These are phyloP conservation scores for Nematocida ironsii DNA, from an alignment of 371 early-diverging fungal genomes.

Conservation along the genomic window DNA sequence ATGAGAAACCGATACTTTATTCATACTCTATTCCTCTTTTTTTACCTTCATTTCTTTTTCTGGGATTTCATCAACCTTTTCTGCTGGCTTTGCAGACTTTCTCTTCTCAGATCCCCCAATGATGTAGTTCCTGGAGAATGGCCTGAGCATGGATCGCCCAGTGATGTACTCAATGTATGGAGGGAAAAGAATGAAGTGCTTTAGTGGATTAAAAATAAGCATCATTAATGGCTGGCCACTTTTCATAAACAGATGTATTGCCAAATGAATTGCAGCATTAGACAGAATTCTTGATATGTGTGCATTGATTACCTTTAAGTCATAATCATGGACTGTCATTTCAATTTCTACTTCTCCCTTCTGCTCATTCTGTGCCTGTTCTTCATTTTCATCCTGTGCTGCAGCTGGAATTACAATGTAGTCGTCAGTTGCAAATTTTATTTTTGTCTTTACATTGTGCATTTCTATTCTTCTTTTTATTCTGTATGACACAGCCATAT, in stretches of 20 bases:
- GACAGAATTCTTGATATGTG: conserved; percentile 47
- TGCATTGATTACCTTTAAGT: conserved; percentile 62
- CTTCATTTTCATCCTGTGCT: not conserved
- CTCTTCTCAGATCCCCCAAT: conserved; percentile 62
- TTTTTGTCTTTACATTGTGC: conserved; percentile 62
- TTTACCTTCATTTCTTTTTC: conserved; percentile 43
- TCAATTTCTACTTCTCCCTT: conserved; percentile 65
- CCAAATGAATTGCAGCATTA: conserved; percentile 56
- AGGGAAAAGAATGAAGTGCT: conserved; percentile 66
- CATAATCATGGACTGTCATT: conserved; percentile 68
- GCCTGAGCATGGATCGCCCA: conserved; percentile 64
- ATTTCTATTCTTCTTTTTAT: conserved; percentile 60
- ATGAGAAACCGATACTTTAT: conserved; percentile 3
- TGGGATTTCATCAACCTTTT: conserved; percentile 6
- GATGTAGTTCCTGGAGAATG: conserved; percentile 69
- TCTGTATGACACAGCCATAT: conserved; percentile 54
- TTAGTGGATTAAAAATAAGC: conserved; percentile 61
- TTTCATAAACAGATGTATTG: conserved; percentile 63
- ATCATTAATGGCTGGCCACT: conserved; percentile 65
- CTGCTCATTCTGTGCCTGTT: conserved; percentile 45
- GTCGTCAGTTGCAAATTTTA: conserved; percentile 59
- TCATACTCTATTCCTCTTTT: conserved; percentile 50
- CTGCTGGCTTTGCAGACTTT: conserved; percentile 57
- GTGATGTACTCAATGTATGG: conserved; percentile 67
- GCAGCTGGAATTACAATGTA: conserved; percentile 46